These are phyloP conservation scores for Chaetomium sp. DNA, from an alignment of 2,329 filamentous ascomycete genomes.

Conservation along the genomic window DNA sequence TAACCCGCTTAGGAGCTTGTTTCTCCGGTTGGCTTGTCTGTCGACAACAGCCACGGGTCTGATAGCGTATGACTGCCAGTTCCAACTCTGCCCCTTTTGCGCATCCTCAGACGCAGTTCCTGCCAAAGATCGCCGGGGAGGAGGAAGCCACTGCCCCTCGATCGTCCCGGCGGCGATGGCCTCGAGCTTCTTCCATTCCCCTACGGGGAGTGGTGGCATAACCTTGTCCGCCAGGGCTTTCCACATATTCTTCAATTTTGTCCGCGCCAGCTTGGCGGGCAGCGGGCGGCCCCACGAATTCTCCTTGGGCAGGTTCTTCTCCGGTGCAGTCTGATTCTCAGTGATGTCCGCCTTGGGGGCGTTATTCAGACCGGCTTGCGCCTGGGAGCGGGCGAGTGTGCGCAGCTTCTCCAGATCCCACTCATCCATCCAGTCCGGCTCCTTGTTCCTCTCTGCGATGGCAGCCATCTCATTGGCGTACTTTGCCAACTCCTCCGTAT, in stretches of 20 bases:
- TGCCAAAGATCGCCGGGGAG: slow-evolving; percentile 42
- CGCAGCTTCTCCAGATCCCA: slow-evolving; percentile 54
- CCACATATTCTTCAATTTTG: slow-evolving; percentile 54
- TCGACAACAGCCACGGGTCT: slow-evolving; percentile 46
- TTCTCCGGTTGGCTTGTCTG: slow-evolving; percentile 40
- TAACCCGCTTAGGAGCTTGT: slow-evolving; percentile 43
- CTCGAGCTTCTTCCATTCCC: slow-evolving; percentile 60
- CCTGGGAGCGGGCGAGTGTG: slow-evolving; percentile 48
- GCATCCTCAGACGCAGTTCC: slow-evolving; percentile 4
- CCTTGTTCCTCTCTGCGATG: slow-evolving; percentile 13
- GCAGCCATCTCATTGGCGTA: slow-evolving; percentile 31
- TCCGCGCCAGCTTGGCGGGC: slow-evolving; percentile 43
- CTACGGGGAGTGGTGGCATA: slow-evolving; percentile 55
- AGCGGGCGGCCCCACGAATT: slow-evolving; percentile 56
- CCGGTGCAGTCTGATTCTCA: slow-evolving; percentile 41
- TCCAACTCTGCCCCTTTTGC: slow-evolving; percentile 37
- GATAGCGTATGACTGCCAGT: slow-evolving; percentile 49
- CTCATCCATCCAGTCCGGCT: slow-evolving; percentile 49
- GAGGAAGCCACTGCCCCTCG: slow-evolving; percentile 44
- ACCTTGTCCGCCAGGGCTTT: slow-evolving; percentile 47
- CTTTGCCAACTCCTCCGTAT: slow-evolving; percentile 47
- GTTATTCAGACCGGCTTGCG: slow-evolving; percentile 36
- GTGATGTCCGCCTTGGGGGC: slow-evolving; percentile 38
- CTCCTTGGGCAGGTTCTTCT: slow-evolving; percentile 42
- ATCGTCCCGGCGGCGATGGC: slow-evolving; percentile 49